phyloP scores from a whole-genome alignment of 768 basidiomycete species.

The Phanerochaete sordida region DNA sequence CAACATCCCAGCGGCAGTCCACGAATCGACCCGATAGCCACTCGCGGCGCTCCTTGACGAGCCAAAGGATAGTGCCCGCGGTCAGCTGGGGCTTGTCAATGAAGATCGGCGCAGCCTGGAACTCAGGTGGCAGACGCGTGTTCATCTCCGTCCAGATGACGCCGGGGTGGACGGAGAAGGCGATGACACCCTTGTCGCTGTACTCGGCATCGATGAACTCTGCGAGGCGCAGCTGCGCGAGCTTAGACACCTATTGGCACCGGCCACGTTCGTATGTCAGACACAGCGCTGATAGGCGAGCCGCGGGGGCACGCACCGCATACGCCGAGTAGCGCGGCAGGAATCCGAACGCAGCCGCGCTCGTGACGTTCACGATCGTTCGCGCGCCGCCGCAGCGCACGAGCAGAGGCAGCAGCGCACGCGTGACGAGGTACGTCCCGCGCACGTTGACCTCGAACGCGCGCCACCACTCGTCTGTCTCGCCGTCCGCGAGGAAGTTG shows the following conservation, averaged over 20 bases:
- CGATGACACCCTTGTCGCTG: constrained; percentile 3
- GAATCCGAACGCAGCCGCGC: neutral
- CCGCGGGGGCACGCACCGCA: neutral
- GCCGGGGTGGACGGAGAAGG: constrained; percentile 4
- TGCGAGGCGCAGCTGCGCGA: constrained; percentile 6
- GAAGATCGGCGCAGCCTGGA: neutral
- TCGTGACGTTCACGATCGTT: constrained; percentile 9
- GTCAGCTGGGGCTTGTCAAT: constrained; percentile 9
- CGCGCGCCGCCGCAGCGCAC: neutral
- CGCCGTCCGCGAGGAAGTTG: constrained; percentile 6
- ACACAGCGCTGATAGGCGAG: neutral
- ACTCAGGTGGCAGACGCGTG: neutral
- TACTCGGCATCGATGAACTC: constrained; percentile 9
- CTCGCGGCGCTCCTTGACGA: constrained; percentile 1
- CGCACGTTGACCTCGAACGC: constrained; percentile 7
- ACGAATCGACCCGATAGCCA: constrained; percentile 5
- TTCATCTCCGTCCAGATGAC: constrained; percentile 15
- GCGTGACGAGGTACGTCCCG: constrained; percentile 11
- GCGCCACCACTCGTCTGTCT: constrained; percentile 7
- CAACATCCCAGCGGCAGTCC: constrained; percentile 1
- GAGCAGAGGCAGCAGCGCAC: constrained; percentile 7
- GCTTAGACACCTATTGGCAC: neutral
- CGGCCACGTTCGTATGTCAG: neutral
- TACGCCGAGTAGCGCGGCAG: neutral
- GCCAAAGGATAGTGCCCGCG: constrained; percentile 6